Base-by-base conservation (phyloP, 1,284 basidiomycete species). In the Psilocybe mexicana region DNA sequence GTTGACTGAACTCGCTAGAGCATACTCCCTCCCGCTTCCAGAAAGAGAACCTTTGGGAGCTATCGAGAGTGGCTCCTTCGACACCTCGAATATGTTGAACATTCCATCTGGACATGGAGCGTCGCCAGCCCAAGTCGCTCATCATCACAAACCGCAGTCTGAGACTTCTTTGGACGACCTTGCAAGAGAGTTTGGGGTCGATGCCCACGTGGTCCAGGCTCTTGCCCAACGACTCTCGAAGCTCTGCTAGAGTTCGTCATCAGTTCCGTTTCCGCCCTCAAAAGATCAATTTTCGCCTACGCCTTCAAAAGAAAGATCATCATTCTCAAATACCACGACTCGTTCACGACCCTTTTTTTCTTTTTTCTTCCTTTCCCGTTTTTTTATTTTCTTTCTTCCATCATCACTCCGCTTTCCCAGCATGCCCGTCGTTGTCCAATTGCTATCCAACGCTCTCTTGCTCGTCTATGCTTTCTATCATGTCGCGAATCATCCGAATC, bases 161-260 rank as follows among this genome's bases (percentile, higher is more conserved):
- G 54, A 42, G 11, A 36, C 45, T 38, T 63, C 63, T 33, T 54
- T 68, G 33, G 63, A 65, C 24, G 78, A 80, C 33, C 76, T 91
- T 23, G 88, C 88, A 25, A 79, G 79, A 63, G 89, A 91, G 69
- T 91, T 90, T 61, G 87, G 87, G 25, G 78, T 91, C 24, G 84
- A 88, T 57, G 77, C 88, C 28, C 77, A 84, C 44, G 69, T 91
- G 33, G 82, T 91, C 47, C 81, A 89, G 62, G 87, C 86, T 1
- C 78, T 91, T 48, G 85, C 80, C 33, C 83, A 87, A 59, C 79
- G 87, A 55, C 76, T 90, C 33, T 71, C 70, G 40, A 63, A 60
- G n/a, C 59, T 73, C 28, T 53, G 55, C 25, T 65, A 57, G 57
- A 49, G 18, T 23, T 6, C 26, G 44, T 5, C 0, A n/a, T 6